These are phyloP conservation scores for Xylaria curta DNA, from an alignment of 495 filamentous ascomycete species.

Conservation along the genomic window DNA sequence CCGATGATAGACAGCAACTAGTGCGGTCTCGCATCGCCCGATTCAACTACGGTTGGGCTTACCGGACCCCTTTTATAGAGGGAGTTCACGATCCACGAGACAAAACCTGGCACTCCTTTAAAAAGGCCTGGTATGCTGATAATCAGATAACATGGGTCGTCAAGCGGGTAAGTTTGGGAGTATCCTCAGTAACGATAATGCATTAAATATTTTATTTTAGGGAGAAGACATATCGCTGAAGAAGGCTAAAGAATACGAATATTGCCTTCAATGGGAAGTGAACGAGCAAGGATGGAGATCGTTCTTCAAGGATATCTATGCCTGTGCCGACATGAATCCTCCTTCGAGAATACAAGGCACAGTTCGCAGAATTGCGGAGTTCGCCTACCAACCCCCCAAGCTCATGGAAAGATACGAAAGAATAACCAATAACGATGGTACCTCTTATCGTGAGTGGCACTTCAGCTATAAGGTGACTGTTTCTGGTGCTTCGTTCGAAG, in stretches of 20 bases:
- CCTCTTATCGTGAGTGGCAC: not conserved
- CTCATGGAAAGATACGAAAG: not conserved
- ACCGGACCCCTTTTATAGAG: rapidly evolving
- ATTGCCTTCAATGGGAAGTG: rapidly evolving
- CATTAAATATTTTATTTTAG: not conserved
- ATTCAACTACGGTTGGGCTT: not conserved
- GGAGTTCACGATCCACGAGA: not conserved
- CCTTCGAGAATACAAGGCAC: not conserved
- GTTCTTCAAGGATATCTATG: not conserved
- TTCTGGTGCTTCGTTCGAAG: slow-evolving; percentile 7
- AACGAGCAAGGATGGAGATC: not conserved
- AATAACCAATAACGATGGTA: not conserved
- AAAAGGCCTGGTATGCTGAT: not conserved
- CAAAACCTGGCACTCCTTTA: not conserved
- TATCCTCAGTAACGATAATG: not conserved
- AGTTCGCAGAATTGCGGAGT: not conserved
- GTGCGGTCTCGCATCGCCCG: slow-evolving; percentile 4
- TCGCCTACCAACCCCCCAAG: not conserved
- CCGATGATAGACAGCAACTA: no score
- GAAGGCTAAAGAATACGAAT: not conserved
- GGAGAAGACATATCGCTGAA: slow-evolving; percentile 10
- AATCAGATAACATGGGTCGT: slow-evolving; percentile 3
- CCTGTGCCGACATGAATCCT: not conserved
- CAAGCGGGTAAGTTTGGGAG: slow-evolving; percentile 15
- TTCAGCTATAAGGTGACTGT: not conserved